phyloP scores from a whole-genome alignment of 169 alveolate genomes.

The Eimeria sp. region DNA sequence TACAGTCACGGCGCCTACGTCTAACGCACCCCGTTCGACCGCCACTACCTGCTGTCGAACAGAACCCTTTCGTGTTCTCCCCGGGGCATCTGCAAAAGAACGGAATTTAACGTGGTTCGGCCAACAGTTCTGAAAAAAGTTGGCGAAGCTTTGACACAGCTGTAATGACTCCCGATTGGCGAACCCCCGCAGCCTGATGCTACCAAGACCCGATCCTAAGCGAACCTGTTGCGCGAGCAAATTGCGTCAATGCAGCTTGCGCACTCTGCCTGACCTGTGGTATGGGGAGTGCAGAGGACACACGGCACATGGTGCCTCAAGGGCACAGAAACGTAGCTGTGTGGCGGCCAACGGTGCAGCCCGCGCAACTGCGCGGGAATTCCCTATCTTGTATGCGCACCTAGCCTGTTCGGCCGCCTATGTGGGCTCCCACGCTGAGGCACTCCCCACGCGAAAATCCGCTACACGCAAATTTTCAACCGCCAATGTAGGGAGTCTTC shows the following conservation, averaged over 20 bases:
- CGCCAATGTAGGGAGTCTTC: not conserved
- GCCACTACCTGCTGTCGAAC: not conserved
- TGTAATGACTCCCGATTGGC: not conserved
- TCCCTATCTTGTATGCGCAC: not conserved
- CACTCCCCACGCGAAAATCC: not conserved
- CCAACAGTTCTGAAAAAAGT: not conserved
- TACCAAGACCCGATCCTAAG: not conserved
- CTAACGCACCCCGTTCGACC: not conserved
- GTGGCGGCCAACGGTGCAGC: not conserved
- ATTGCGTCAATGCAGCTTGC: not conserved
- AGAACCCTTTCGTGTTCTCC: not conserved
- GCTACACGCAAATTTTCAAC: too few relatives aligned
- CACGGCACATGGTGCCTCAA: not conserved
- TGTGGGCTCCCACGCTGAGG: not conserved
- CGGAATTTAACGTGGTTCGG: not conserved
- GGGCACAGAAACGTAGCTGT: not conserved
- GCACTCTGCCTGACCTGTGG: not conserved
- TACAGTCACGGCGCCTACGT: not conserved
- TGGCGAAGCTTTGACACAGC: not conserved
- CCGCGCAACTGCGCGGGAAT: not conserved
- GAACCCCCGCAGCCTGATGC: not conserved
- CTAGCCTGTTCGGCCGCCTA: not conserved
- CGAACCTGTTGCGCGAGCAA: conserved; percentile 5
- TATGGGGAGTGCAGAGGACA: not conserved
- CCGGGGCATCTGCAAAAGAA: not conserved